These are phyloP conservation scores for Neurospora tetrasperma DNA, from an alignment of 495 filamentous ascomycete genomes.

Conservation along the genomic window DNA sequence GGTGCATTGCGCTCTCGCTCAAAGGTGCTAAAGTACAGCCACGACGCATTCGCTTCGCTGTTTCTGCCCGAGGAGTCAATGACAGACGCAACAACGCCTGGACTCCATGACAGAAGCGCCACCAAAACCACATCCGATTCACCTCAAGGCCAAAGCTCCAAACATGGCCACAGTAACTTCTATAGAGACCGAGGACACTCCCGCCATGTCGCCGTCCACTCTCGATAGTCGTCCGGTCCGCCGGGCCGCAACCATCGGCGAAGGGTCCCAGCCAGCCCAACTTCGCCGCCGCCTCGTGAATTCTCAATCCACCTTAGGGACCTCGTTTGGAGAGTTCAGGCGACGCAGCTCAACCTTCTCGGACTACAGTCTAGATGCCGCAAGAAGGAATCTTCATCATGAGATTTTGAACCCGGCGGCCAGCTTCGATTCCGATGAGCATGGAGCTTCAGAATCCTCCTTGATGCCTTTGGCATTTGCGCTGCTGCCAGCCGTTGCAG, in stretches of 20 bases:
- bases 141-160: neutral
- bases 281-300: slow-evolving; percentile 3
- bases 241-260: slow-evolving; percentile 27
- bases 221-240: slow-evolving; percentile 19
- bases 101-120: neutral
- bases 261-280: slow-evolving; percentile 13
- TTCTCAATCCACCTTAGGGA: slow-evolving; percentile 11
- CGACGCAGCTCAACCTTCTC: slow-evolving; percentile 70
- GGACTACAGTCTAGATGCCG: slow-evolving; percentile 56
- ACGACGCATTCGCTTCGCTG: neutral
- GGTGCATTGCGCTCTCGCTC: neutral
- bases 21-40: neutral
- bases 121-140: neutral
- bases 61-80: neutral
- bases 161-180: neutral
- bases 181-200: slow-evolving; percentile 5
- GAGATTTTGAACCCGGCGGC: slow-evolving; percentile 63
- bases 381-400: slow-evolving; percentile 55
- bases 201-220: slow-evolving; percentile 12
- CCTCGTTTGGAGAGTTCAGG: slow-evolving; percentile 24
- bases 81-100: neutral
- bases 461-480: slow-evolving; percentile 71
- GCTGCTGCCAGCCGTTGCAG: slow-evolving; percentile 73
- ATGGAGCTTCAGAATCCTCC: slow-evolving; percentile 46
- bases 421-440: slow-evolving; percentile 13